These are phyloP conservation scores for Chalaropsis thielavioides DNA, from an alignment of 2,329 filamentous ascomycete genomes.

Conservation along the genomic window DNA sequence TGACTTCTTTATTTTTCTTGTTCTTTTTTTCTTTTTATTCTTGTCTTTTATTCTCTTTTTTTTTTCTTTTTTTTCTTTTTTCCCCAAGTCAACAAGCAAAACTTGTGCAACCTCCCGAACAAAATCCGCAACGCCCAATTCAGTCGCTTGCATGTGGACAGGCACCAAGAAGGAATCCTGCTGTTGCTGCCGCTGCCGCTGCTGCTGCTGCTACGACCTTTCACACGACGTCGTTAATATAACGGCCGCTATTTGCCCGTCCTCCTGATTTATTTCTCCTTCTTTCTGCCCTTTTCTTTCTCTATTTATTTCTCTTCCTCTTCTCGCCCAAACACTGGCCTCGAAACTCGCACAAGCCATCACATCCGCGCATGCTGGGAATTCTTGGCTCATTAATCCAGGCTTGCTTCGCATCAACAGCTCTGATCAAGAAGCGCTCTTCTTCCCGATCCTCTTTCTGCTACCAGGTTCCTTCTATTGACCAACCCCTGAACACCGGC, in stretches of 20 bases:
- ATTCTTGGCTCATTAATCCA: slow-evolving; percentile 7
- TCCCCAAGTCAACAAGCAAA: neutral
- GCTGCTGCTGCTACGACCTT: neutral
- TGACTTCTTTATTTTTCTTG: too few species aligned
- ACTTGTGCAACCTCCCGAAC: neutral
- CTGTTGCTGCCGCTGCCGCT: neutral
- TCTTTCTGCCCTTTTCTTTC: neutral
- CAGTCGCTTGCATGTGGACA: neutral
- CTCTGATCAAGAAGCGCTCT: slow-evolving; percentile 5
- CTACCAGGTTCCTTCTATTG: neutral
- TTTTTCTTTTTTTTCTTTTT: neutral
- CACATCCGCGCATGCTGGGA: slow-evolving; percentile 1
- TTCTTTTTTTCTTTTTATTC: neutral
- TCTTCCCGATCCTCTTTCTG: slow-evolving; percentile 1
- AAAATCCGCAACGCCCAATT: neutral
- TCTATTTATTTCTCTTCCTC: neutral
- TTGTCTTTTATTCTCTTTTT: neutral
- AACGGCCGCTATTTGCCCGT: neutral
- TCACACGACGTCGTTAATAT: neutral
- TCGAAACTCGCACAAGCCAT: slow-evolving; percentile 5
- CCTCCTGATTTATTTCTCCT: neutral
- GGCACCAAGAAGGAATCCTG: neutral
- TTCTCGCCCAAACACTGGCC: neutral
- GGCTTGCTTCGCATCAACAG: neutral
- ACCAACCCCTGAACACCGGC: neutral